Conservation (phyloP, 1,284 basidiomycete genomes). For the Nidula niveotomentosa region DNA sequence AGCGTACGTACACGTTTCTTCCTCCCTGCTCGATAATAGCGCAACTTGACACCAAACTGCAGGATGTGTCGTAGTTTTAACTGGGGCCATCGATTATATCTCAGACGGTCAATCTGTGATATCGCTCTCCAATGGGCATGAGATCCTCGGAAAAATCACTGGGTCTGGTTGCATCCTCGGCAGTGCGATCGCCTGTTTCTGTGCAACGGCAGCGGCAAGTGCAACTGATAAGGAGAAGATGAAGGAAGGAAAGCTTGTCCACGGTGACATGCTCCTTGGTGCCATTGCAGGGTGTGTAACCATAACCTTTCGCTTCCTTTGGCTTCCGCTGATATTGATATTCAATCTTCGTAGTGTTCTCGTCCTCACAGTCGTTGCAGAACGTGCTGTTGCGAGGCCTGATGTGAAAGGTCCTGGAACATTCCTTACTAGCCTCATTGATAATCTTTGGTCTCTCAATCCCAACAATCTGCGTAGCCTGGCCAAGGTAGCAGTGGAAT, state of each 20-base stretch:
- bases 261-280: constrained; percentile 74
- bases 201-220: constrained; percentile 60
- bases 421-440: constrained; percentile 86
- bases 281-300: constrained; percentile 74
- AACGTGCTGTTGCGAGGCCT: constrained; percentile 68
- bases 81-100: constrained; percentile 84
- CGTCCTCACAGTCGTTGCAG: constrained; percentile 82
- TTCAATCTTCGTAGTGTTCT: constrained; percentile 55
- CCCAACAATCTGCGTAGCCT: constrained; percentile 48
- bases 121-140: constrained; percentile 75
- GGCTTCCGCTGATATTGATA: constrained; percentile 4
- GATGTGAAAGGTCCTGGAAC: constrained; percentile 86
- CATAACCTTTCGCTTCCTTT: not conserved
- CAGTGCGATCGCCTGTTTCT: constrained; percentile 74
- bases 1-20: constrained; percentile 53
- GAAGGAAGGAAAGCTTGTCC: constrained; percentile 47
- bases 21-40: not conserved
- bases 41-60: not conserved
- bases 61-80: constrained; percentile 85
- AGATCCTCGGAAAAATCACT: constrained; percentile 79
- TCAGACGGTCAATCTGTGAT: constrained; percentile 80
- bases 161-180: constrained; percentile 92
- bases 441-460: constrained; percentile 71
- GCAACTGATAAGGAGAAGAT: constrained; percentile 11
- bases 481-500: constrained; percentile 45